A percentile compares a stretch with the other conserved stretches of the same genome.
Conservation (phyloP, 306 rosid species). For the Albizia julibrissin region DNA sequence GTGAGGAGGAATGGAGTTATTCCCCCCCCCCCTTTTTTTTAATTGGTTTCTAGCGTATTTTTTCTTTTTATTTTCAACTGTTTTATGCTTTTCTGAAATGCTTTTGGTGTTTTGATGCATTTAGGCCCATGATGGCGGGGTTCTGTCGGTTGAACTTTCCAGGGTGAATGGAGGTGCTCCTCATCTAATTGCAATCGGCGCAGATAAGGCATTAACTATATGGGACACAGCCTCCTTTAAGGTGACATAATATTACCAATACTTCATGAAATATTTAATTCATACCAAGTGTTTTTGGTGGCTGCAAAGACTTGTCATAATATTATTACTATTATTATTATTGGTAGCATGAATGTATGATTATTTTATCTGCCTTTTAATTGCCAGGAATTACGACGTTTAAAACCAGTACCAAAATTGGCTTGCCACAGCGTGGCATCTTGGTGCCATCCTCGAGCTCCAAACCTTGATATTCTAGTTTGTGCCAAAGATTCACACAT, state of each 20-base stretch:
- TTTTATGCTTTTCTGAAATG: slow-evolving; percentile 13
- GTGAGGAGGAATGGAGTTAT: slow-evolving; percentile 2
- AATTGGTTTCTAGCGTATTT: slow-evolving; percentile 14
- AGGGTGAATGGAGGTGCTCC: slow-evolving; percentile 97
- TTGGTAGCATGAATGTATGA: slow-evolving; percentile 39
- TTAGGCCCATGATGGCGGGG: slow-evolving; percentile 86
- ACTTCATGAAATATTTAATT: slow-evolving; percentile 7
- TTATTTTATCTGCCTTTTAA: slow-evolving; percentile 63
- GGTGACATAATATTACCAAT: slow-evolving; percentile 57
- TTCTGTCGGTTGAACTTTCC: slow-evolving; percentile 93
- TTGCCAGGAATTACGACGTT: slow-evolving; percentile 88
- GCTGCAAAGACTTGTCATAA: slow-evolving; percentile 10
- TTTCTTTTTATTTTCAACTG: slow-evolving; percentile 6
- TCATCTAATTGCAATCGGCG: slow-evolving; percentile 96
- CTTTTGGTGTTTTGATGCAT: slow-evolving; percentile 20
- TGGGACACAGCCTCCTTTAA: slow-evolving; percentile 96
- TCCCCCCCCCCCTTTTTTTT: not conserved
- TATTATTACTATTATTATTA: not conserved
- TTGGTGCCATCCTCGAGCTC: slow-evolving; percentile 99
- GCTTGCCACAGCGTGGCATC: slow-evolving; percentile 99
- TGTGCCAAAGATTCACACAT: slow-evolving; percentile 98
- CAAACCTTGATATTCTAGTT: slow-evolving; percentile 94
- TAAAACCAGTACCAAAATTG: slow-evolving; percentile 91
- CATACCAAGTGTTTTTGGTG: slow-evolving; percentile 11
- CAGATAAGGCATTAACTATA: slow-evolving; percentile 94